These are phyloP conservation scores for Cystoderma amianthinum DNA, from an alignment of 768 basidiomycete species.

Conservation along the genomic window DNA sequence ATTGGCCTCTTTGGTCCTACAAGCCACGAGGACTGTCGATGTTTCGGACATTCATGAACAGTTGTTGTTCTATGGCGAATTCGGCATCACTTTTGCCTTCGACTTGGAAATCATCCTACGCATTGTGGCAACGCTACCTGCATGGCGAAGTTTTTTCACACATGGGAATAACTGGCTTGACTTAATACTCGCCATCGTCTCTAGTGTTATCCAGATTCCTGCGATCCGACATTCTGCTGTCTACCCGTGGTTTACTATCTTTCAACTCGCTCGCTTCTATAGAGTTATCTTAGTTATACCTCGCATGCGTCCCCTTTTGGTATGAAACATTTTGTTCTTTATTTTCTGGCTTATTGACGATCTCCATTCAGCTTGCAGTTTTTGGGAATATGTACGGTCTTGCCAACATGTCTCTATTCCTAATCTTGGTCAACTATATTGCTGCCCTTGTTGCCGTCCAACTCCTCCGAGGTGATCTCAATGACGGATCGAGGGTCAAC, in stretches of 20 bases:
- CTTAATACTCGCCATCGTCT: conserved; percentile 62
- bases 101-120: conserved; percentile 84
- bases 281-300: conserved; percentile 87
- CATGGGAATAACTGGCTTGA: conserved; percentile 71
- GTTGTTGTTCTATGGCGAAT: conserved; percentile 59
- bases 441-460: conserved; percentile 81
- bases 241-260: conserved; percentile 88
- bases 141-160: conserved; percentile 76
- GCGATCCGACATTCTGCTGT: conserved; percentile 51
- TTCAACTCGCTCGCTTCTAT: conserved; percentile 85
- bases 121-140: conserved; percentile 62
- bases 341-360: conserved; percentile 2
- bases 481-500: conserved; percentile 45
- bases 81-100: conserved; percentile 76
- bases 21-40: conserved; percentile 59
- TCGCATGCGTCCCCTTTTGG: conserved; percentile 83
- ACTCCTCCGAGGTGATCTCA: conserved; percentile 79
- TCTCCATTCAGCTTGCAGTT: conserved; percentile 56
- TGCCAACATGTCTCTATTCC: conserved; percentile 86
- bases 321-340: conserved; percentile 25
- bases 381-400: conserved; percentile 92
- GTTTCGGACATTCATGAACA: conserved; percentile 35
- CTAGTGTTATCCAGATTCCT: conserved; percentile 82
- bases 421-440: conserved; percentile 82
- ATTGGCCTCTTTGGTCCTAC: conserved; percentile 61